Evolutionary conservation across 345 rosid genomes (phyloP).

Genomic region (Murraya paniculata): DNA sequence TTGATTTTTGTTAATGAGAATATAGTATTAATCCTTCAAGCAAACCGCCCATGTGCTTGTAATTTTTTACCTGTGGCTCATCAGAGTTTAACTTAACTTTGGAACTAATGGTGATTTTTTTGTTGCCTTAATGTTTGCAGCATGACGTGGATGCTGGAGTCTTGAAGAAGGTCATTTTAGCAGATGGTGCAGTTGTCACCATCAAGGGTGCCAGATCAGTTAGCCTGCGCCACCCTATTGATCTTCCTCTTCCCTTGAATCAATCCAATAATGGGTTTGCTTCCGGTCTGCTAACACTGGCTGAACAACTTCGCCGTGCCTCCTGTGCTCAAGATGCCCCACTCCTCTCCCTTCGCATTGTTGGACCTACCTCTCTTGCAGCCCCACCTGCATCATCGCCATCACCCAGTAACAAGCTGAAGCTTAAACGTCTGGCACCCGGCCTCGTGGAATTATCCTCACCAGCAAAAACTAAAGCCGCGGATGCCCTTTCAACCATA

Average conservation of each 20-base stretch:
- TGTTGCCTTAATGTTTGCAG: slow-evolving; percentile 45
- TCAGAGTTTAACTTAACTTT: background rate
- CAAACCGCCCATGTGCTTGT: background rate
- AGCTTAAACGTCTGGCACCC: slow-evolving; percentile 87
- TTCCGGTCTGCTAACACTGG: slow-evolving; percentile 79
- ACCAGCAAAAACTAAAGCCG: slow-evolving; percentile 32
- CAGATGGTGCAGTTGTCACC: slow-evolving; percentile 90
- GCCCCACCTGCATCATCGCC: slow-evolving; percentile 49
- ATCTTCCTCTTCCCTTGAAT: slow-evolving; percentile 78
- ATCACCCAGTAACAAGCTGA: slow-evolving; percentile 57
- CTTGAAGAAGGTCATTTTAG: slow-evolving; percentile 82
- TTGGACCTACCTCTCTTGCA: slow-evolving; percentile 76
- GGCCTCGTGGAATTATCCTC: slow-evolving; percentile 81
- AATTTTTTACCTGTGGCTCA: background rate
- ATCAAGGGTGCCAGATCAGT: slow-evolving; percentile 96
- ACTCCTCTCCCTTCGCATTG: slow-evolving; percentile 80
- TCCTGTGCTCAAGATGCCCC: slow-evolving; percentile 43
- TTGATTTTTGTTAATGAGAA: background rate
- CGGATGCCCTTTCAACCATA: slow-evolving; percentile 35
- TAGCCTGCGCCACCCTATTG: slow-evolving; percentile 81
- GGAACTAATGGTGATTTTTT: slow-evolving; percentile 1
- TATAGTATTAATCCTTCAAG: background rate
- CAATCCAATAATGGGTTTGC: slow-evolving; percentile 58
- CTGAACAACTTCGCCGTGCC: slow-evolving; percentile 71
- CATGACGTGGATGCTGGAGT: slow-evolving; percentile 97